Base-by-base conservation (phyloP, 805 yeast species). In the Monosporozyma siamensis region DNA sequence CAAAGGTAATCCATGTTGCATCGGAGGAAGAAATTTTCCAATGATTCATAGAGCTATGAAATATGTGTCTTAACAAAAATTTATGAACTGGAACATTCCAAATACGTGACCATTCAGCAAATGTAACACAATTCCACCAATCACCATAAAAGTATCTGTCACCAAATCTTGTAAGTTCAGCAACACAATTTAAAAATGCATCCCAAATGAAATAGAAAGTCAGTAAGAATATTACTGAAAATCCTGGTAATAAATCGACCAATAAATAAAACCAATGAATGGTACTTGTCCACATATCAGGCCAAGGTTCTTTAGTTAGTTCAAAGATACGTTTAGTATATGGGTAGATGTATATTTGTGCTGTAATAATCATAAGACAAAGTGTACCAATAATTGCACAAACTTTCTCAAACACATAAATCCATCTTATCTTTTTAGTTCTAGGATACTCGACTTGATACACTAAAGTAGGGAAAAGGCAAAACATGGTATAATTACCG, bases 81-180 rank as follows among this genome's bases (percentile, higher is more conserved):
- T 78, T 75, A 60, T 92, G 96, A 20, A 92, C 97, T 0, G 97
- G 96, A 8, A 76, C 74, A 60, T 92, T 92, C 98, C 99, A 94
- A 48, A 83, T 78, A 49, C 97, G 71, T 10, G 96, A 82, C 61
- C 84, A 92, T 58, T 89, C 89, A 45, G 84, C 85, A 96, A 96
- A 92, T 35, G 87, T 82, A 15, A 81, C 77, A 47, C 94, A 84
- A 53, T 89, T 86, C 98, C 99, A 92, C 98, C 98, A 94, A 35
- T 87, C 84, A 4, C 95, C 90, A 57, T 94, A 92, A 62, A 92
- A 92, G 50, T 83, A 83, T 40, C 98, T 75, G 59, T 92, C 97
- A 4, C 86, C 96, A 64, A 80, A 94, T 40, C 72, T 57, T 12
- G 95, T 80, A 30, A 90, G 66, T 60, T 92, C 98, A 0, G 95